Percentiles rank a stretch among this genome's conserved stretches.
These are phyloP conservation scores for Plenodomus biglobosus DNA, from an alignment of 2,329 filamentous ascomycete genomes.

Conservation along the genomic window DNA sequence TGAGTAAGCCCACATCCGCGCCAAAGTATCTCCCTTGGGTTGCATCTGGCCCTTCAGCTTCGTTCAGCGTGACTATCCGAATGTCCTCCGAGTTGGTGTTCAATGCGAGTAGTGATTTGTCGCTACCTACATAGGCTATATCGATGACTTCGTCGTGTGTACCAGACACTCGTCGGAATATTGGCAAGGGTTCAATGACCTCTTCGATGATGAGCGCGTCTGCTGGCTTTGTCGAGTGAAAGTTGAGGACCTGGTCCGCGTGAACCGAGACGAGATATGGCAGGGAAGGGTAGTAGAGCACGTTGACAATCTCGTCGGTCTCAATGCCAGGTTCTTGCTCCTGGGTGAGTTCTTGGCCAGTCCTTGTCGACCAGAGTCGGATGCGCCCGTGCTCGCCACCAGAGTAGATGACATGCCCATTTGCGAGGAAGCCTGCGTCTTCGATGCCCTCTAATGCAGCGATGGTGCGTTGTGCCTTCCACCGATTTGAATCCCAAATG, in stretches of 20 bases:
- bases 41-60: conserved; percentile 27
- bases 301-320: conserved; percentile 69
- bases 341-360: conserved; percentile 75
- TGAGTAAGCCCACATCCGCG: conserved; percentile 80
- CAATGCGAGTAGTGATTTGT: conserved; percentile 79
- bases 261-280: conserved; percentile 79
- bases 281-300: conserved; percentile 65
- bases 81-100: conserved; percentile 96
- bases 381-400: conserved; percentile 82
- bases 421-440: conserved; percentile 73
- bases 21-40: conserved; percentile 70
- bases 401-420: conserved; percentile 74
- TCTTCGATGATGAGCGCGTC: conserved; percentile 42
- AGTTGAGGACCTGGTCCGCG: conserved; percentile 81
- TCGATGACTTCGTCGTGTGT: conserved; percentile 99
- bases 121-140: conserved; percentile 78
- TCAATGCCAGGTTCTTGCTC: conserved; percentile 66
- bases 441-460: conserved; percentile 86
- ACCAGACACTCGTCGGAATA: conserved; percentile 81
- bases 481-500: conserved; percentile 83
- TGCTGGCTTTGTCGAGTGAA: conserved; percentile 63
- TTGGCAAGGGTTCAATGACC: conserved; percentile 59
- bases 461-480: conserved; percentile 79
- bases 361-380: conserved; percentile 78
- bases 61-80: conserved; percentile 73